phyloP scores from a whole-genome alignment of 176 grass and related monocot genomes.

The Sorghum bicolor region Sorghum_bicolor_NCBIv3 NC_012870.2:72988501-72989000 shows the following conservation, averaged over 20 bases:
- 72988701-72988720: too few species aligned
- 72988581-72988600: neutral
- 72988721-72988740: too few species aligned
- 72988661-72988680: neutral
- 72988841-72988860: too few species aligned
- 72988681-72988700: neutral
- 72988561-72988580: neutral
- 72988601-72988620: neutral
- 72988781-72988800: too few species aligned
- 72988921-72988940: neutral
- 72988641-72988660: neutral
- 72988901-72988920: neutral
- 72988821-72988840: too few species aligned
- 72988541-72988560: conserved; percentile 8
- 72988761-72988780: too few species aligned
- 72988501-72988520: neutral
- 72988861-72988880: too few species aligned
- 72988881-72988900: neutral
- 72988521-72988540: neutral
- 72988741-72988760: too few species aligned
- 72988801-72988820: neutral
- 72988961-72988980: neutral
- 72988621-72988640: neutral
- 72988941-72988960: neutral
- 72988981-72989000: neutral